These are phyloP conservation scores for Candida insectorum DNA, from an alignment of 805 yeast genomes.

Conservation along the genomic window DNA sequence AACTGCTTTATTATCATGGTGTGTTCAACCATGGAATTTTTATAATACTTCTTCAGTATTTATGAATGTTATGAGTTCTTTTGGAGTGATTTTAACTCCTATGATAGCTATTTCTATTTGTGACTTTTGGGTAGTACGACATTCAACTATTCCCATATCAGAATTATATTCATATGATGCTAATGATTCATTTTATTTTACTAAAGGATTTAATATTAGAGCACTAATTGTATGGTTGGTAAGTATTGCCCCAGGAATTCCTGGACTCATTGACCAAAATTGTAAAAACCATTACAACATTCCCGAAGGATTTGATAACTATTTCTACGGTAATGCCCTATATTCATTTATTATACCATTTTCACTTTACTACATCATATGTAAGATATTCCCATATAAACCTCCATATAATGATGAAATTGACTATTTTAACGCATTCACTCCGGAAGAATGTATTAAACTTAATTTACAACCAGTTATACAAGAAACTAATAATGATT, in stretches of 20 bases:
- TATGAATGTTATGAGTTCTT: constrained; percentile 17
- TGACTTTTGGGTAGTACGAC: constrained; percentile 38
- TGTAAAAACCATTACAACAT: constrained; percentile 2
- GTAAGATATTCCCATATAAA: constrained; percentile 36
- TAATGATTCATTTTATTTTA: constrained; percentile 40
- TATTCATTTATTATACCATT: constrained; percentile 23
- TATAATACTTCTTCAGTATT: constrained; percentile 16
- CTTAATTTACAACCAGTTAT: no score
- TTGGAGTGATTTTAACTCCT: constrained; percentile 16
- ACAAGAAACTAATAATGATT: no score
- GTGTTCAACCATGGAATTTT: constrained; percentile 20
- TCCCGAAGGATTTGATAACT: constrained; percentile 10
- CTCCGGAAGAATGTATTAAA: constrained; percentile 29
- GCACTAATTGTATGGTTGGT: constrained; percentile 34
- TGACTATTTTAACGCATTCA: constrained; percentile 38
- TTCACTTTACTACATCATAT: constrained; percentile 30
- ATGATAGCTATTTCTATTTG: constrained; percentile 25
- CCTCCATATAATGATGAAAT: no score
- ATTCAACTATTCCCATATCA: constrained; percentile 33
- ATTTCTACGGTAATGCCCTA: constrained; percentile 14
- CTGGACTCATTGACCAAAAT: constrained; percentile 34
- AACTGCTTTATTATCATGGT: constrained; percentile 19
- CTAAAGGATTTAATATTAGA: constrained; percentile 43
- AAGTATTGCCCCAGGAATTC: constrained; percentile 47
- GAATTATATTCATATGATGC: constrained; percentile 34